Percentiles rank a stretch among this genome's conserved stretches.
Conservation (phyloP, 2,329 filamentous ascomycete genomes). For the Acrodontium crateriforme region DNA sequence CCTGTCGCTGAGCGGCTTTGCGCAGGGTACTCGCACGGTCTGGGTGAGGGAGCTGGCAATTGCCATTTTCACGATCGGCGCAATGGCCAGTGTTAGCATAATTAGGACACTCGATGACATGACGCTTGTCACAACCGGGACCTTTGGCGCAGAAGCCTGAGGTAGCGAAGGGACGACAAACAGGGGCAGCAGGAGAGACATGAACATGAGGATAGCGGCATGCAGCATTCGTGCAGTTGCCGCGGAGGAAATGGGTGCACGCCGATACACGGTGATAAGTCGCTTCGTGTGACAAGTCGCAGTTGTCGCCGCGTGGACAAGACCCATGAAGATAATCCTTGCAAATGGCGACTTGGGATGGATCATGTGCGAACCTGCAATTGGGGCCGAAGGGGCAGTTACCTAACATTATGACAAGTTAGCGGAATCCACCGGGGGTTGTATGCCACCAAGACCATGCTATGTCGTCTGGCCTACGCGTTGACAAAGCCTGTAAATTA, state of each 20-base stretch:
- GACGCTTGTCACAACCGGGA: slow-evolving; percentile 60
- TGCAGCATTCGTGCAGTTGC: slow-evolving; percentile 72
- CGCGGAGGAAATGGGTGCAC: slow-evolving; percentile 80
- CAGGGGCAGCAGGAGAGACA: slow-evolving; percentile 60
- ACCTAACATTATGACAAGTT: slow-evolving; percentile 40
- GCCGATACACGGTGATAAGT: slow-evolving; percentile 72
- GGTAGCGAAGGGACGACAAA: slow-evolving; percentile 73
- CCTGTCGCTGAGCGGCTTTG: slow-evolving; percentile 38
- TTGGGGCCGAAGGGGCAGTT: slow-evolving; percentile 67
- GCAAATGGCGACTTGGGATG: slow-evolving; percentile 77
- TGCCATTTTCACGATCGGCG: slow-evolving; percentile 44
- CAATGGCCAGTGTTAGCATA: slow-evolving; percentile 85
- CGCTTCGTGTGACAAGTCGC: slow-evolving; percentile 81
- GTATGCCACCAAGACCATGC: too few species aligned
- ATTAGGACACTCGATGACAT: slow-evolving; percentile 79
- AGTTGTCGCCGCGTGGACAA: slow-evolving; percentile 64
- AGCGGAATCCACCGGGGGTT: too few species aligned
- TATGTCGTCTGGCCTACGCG: too few species aligned
- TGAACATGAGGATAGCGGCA: slow-evolving; percentile 81
- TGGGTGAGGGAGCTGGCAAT: slow-evolving; percentile 76
- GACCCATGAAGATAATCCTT: slow-evolving; percentile 68
- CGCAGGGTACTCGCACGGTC: slow-evolving; percentile 72
- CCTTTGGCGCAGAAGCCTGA: slow-evolving; percentile 85
- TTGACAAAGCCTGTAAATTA: slow-evolving; percentile 4
- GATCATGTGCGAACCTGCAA: slow-evolving; percentile 75